Evolutionary conservation across 441 rosid genomes (phyloP).

Genomic region (Populus hybrid): DNA sequence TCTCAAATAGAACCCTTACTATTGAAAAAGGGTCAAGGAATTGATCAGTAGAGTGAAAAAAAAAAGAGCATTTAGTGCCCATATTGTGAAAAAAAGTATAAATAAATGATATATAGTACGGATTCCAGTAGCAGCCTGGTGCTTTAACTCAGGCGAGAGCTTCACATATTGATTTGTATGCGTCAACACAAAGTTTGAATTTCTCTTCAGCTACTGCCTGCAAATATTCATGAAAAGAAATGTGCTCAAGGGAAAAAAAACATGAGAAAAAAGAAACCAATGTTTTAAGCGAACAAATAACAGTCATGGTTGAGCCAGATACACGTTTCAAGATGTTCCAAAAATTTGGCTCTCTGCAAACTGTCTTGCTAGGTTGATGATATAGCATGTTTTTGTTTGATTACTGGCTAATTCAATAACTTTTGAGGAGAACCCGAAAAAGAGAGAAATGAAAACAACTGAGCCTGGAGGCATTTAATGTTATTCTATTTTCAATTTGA

Average conservation of each 20-base stretch:
- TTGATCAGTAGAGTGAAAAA: background rate
- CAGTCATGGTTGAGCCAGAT: background rate
- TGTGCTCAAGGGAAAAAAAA: background rate
- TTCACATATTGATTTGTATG: slow-evolving; percentile 56
- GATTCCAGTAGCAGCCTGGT: background rate
- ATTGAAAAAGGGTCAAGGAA: background rate
- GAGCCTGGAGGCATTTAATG: too few relatives aligned
- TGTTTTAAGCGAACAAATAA: too few relatives aligned
- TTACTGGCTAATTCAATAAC: background rate
- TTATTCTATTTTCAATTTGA: background rate
- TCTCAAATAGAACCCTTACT: background rate
- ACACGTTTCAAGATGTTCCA: background rate
- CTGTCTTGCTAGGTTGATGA: background rate
- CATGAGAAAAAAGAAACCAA: background rate
- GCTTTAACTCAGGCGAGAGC: slow-evolving; percentile 34
- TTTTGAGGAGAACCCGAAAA: too few relatives aligned
- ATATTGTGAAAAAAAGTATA: background rate
- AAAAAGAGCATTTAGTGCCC: background rate
- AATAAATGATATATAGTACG: background rate
- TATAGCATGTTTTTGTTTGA: background rate
- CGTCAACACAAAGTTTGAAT: slow-evolving; percentile 55
- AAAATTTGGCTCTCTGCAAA: background rate
- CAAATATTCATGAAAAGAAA: slow-evolving; percentile 7
- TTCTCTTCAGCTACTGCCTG: slow-evolving; percentile 66
- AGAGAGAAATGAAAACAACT: too few relatives aligned